Evolutionary conservation across 2,329 filamentous ascomycete genomes (phyloP), one percentile per base, ranked within the genome.

Genomic region (Trichoderma atrobrunneum): DNA sequence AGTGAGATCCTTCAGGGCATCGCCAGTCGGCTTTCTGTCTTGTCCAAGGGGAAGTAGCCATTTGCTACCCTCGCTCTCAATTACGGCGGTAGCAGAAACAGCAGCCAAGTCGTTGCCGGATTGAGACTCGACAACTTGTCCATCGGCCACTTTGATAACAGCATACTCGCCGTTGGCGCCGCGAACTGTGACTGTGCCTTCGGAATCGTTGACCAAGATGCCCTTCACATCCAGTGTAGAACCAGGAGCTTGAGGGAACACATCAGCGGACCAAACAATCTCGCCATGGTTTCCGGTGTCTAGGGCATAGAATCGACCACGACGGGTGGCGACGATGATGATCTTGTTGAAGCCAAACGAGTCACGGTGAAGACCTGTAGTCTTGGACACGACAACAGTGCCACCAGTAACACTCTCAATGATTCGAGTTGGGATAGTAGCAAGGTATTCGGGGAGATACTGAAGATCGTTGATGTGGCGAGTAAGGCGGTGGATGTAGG

Each of bases 331-430:
- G 65, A 97, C 85, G 72, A 98, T 85, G 7, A 95, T 88, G 36
- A 95, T 84, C 82, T 97, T 97, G 80, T 93, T 91, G 82, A 98
- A 95, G 5, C 95, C 95, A 80, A 98, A 98, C 51, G 87, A 89
- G 77, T 96, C 92, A 18, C 90, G 87, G 21, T 85, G 83, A n/a
- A 91, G 83, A 7, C 85, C 85, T 32, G 84, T 48, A 18, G 51
- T 80, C 24, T 80, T 79, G 26, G 82, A 81, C 14, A 78, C 81
- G 1, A 81, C 78, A 18, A 85, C 83, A 10, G 87, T 85, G 0
- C 88, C 87, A 36, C 90, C 89, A 10, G 91, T 78, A 18, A 93
- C 84, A 74, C 89, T 91, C 73, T 87, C 87, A 3, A 94, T 77
- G 16, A 98, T 82, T 28, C 90, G 89, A 57, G 86, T 82, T 5